Conservation (phyloP, 495 filamentous ascomycete genomes). For the Penicillium ochrochloron region DNA sequence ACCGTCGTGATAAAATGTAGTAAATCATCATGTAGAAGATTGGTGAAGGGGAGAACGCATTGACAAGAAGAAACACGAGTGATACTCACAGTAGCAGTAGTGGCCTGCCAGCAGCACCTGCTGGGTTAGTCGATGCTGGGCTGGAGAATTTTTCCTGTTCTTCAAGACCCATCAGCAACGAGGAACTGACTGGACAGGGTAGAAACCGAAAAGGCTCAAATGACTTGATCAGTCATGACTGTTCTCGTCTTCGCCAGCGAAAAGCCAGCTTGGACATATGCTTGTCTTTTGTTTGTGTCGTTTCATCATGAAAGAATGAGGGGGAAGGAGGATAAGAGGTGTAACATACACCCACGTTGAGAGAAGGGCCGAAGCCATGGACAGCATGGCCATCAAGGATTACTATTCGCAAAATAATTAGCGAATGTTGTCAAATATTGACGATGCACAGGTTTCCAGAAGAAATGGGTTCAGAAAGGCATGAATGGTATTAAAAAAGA, state of each 20-base stretch:
- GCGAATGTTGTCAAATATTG: conserved; percentile 25
- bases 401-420: conserved; percentile 31
- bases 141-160: conserved; percentile 14
- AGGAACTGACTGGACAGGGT: conserved; percentile 28
- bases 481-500: conserved; percentile 62
- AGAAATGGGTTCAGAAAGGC: conserved; percentile 51
- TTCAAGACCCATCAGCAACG: conserved; percentile 38
- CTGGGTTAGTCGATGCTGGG: conserved; percentile 6
- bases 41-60: not conserved
- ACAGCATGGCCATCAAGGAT: conserved; percentile 6
- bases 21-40: conserved; percentile 74
- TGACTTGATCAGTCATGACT: conserved; percentile 53
- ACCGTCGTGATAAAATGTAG: conserved; percentile 91
- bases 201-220: conserved; percentile 23
- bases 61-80: conserved; percentile 1
- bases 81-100: conserved; percentile 31
- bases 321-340: conserved; percentile 16
- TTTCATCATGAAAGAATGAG: conserved; percentile 51
- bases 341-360: conserved; percentile 40
- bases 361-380: conserved; percentile 3
- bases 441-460: conserved; percentile 16
- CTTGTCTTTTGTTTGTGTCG: conserved; percentile 59
- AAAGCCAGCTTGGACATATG: conserved; percentile 62
- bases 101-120: conserved; percentile 13
- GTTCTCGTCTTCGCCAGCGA: conserved; percentile 53